Evolutionary conservation across 106 monocot genomes (phyloP), one percentile per base, ranked within the genome.

Genomic region (Agapanthus africanus): DNA sequence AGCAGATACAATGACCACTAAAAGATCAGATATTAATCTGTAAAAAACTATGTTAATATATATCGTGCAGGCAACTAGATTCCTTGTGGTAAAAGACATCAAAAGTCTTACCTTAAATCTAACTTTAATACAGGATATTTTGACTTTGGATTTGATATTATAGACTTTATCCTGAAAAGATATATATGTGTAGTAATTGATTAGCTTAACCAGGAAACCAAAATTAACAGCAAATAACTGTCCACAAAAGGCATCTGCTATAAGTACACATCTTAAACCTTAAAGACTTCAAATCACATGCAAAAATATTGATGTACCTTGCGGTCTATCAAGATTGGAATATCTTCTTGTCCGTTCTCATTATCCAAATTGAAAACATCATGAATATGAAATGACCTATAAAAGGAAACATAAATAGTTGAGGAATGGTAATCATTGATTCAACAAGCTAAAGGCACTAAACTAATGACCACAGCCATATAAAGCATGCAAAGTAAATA

Each of bases 111-210:
- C 75, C 88, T 86, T 37, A 86, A 76, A 60, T 93, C 93, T 72
- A 93, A 77, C 69, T 93, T 83, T 33, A 93, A 67, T 52, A 93
- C 78, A 22, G 93, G 93, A 84, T 93, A 93, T 54, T 86, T 93
- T 72, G 93, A 93, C 69, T 93, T 93, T n/a, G 85, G 93, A 70
- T 93, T 93, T 71, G 93, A 93, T 75, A 93, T 93, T 15, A 93
- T 86, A 93, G 56, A 93, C 85, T 75, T 93, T 93, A 70, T 93
- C 93, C 93, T 93, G 50, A 74, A 59, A 52, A 32, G n/a, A 28
- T 8, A 40, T 35, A 38, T 11, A n/a, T 34, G 2, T 2, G 33
- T 32, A 60, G 22, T 34, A 34, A 19, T 33, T 9, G 4, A 4
- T 51, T 51, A 51, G 51, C 51, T 51, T 21, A 4, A 51, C 23